phyloP scores from a whole-genome alignment of 2,329 filamentous ascomycete species.

The Diaporthe sp. region DNA sequence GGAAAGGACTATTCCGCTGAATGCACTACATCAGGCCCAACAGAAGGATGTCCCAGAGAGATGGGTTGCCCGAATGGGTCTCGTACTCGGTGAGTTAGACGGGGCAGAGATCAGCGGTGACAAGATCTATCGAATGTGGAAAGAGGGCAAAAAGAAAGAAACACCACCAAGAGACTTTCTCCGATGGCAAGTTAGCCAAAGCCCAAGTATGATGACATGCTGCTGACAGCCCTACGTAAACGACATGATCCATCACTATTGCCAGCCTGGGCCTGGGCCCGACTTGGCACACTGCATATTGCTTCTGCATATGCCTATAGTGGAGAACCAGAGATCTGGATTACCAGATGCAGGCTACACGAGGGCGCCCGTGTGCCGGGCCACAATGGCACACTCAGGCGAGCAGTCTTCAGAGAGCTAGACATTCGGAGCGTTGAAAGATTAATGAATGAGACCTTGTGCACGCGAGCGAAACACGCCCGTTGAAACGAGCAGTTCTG shows the following conservation, averaged over 20 bases:
- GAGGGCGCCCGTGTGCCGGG: neutral
- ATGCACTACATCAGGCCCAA: neutral
- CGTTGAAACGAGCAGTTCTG: slow-evolving; percentile 2
- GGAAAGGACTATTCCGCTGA: neutral
- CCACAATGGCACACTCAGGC: neutral
- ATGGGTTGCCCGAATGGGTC: neutral
- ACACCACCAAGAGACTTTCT: neutral
- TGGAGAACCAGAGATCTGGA: neutral
- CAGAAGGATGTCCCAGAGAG: neutral
- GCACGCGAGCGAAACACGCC: slow-evolving; percentile 5
- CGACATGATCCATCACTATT: neutral
- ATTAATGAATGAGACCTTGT: neutral
- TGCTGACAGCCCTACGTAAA: slow-evolving; percentile 19
- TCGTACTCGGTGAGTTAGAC: neutral
- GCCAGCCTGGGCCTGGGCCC: neutral
- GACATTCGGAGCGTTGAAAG: slow-evolving; percentile 1
- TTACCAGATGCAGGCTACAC: neutral
- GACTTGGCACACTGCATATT: slow-evolving; percentile 13
- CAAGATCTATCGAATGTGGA: neutral
- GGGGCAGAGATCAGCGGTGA: neutral
- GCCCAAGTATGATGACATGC: neutral
- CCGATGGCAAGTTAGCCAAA: neutral
- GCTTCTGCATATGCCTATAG: neutral
- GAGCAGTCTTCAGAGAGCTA: neutral
- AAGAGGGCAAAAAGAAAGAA: neutral